phyloP scores from a whole-genome alignment of 139 green algal species.

The Nannochloris sp. region DNA sequence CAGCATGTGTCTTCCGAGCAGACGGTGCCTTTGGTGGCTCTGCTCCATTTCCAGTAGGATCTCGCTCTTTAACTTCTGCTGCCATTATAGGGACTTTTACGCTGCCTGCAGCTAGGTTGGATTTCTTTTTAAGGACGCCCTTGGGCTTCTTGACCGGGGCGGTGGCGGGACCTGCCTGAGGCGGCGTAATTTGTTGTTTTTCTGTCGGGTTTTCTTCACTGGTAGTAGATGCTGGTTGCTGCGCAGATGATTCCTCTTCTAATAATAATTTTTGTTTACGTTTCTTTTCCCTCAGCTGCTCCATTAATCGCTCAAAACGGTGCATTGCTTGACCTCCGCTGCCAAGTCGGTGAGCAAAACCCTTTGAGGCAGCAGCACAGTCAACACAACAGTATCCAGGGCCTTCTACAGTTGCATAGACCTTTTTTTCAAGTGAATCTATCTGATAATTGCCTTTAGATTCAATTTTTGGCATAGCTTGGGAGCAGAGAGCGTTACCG shows the following conservation, averaged over 20 bases:
- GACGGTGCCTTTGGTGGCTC: not conserved
- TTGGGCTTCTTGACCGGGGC: not conserved
- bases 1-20: not conserved
- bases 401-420: not conserved
- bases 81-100: constrained; percentile 25
- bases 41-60: not conserved
- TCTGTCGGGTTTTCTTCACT: not conserved
- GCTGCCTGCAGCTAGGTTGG: constrained; percentile 19
- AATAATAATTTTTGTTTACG: not conserved
- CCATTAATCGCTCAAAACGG: constrained; percentile 16
- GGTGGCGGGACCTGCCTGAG: not conserved
- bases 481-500: constrained; percentile 16
- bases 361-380: not conserved
- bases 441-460: not conserved
- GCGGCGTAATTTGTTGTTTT: not conserved
- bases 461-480: not conserved
- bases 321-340: constrained; percentile 1
- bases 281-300: not conserved
- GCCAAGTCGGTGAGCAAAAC: constrained; percentile 6
- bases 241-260: too few species aligned
- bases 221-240: too few species aligned
- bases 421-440: not conserved
- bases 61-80: constrained; percentile 20
- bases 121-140: constrained; percentile 18
- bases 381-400: constrained; percentile 3